A percentile compares a stretch with the other conserved stretches of the same genome.
These are phyloP conservation scores for Phialemoniopsis sp. DNA, from an alignment of 2,329 filamentous ascomycete species.

Conservation along the genomic window DNA sequence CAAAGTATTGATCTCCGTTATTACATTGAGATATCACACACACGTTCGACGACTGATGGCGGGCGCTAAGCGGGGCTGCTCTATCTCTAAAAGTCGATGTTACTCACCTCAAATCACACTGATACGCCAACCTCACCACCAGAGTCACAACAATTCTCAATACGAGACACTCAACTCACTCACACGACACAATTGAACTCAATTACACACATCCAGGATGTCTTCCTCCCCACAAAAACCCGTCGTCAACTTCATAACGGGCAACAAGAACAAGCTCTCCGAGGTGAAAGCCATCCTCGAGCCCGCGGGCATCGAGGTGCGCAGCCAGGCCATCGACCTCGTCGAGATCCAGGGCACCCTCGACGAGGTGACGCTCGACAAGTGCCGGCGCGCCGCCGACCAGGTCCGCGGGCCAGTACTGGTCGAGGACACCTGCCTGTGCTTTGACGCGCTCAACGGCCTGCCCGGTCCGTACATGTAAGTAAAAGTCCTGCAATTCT, in stretches of 20 bases:
- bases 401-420: conserved; percentile 83
- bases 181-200: no score
- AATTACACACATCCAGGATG: background rate
- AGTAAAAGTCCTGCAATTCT: conserved; percentile 22
- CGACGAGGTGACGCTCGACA: conserved; percentile 86
- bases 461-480: conserved; percentile 96
- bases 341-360: conserved; percentile 89
- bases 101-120: no score
- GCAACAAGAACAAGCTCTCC: conserved; percentile 88
- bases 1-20: no score
- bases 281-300: conserved; percentile 88
- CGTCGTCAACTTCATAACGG: conserved; percentile 85
- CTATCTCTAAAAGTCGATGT: no score
- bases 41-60: no score
- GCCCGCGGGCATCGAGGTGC: conserved; percentile 61
- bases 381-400: conserved; percentile 78
- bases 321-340: conserved; percentile 73
- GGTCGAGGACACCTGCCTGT: conserved; percentile 92
- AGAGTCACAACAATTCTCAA: no score
- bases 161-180: no score
- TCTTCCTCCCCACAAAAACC: conserved; percentile 23
- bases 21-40: no score
- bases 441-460: conserved; percentile 86
- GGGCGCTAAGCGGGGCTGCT: no score
- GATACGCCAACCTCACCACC: no score